These are phyloP conservation scores for Rhizopus sp. DNA, from an alignment of 371 early-diverging fungal genomes.

Conservation along the genomic window DNA sequence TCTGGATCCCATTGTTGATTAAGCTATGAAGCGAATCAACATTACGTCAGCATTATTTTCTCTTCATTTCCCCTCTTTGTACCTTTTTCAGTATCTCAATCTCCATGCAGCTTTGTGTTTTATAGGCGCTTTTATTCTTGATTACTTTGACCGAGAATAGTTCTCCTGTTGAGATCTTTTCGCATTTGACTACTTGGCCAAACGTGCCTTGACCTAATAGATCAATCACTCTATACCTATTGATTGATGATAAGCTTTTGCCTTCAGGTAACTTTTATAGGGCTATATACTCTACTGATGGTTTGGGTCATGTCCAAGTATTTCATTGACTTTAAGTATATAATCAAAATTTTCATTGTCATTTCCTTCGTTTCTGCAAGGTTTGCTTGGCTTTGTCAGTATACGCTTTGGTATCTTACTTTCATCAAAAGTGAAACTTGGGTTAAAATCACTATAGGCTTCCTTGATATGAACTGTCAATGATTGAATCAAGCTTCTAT, in stretches of 20 bases:
- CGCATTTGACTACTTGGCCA: conserved; percentile 97
- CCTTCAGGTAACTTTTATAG: neutral
- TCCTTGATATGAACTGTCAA: conserved; percentile 27
- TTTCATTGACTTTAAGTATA: conserved; percentile 93
- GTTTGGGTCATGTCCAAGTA: conserved; percentile 76
- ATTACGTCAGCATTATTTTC: neutral
- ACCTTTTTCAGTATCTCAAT: conserved; percentile 87
- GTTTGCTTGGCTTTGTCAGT: conserved; percentile 91
- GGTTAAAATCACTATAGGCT: conserved; percentile 75
- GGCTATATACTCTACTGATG: conserved; percentile 63
- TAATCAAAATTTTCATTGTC: conserved; percentile 96
- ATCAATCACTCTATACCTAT: conserved; percentile 85
- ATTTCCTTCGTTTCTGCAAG: conserved; percentile 84
- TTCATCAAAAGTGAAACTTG: conserved; percentile 72
- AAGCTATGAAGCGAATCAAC: conserved; percentile 44
- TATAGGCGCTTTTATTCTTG: conserved; percentile 93
- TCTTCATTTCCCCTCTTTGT: conserved; percentile 7
- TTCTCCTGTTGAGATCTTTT: conserved; percentile 81
- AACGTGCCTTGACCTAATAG: conserved; percentile 97
- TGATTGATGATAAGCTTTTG: neutral
- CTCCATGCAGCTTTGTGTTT: conserved; percentile 94
- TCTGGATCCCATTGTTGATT: conserved; percentile 78
- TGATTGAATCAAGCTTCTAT: neutral
- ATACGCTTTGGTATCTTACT: conserved; percentile 83
- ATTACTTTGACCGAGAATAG: conserved; percentile 96